These are phyloP conservation scores for Geranium incanum DNA, from an alignment of 441 rosid genomes.

Conservation along the genomic window DNA sequence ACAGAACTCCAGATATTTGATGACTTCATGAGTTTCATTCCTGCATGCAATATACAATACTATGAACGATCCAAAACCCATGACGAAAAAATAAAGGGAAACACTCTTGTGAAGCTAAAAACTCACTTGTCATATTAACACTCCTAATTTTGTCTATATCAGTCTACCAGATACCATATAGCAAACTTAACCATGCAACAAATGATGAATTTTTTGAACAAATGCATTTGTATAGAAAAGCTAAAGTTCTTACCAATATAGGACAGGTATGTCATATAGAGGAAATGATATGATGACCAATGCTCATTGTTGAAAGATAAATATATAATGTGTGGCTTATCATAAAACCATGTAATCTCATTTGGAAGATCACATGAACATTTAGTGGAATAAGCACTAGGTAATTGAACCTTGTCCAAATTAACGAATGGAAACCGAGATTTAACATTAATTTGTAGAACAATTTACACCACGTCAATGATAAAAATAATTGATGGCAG, in stretches of 20 bases:
- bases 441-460: too few relatives aligned
- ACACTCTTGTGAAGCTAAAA: slow-evolving; percentile 5
- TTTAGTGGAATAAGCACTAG: too few relatives aligned
- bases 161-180: neutral
- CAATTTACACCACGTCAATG: too few relatives aligned
- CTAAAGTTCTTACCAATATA: neutral
- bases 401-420: too few relatives aligned
- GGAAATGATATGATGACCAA: neutral
- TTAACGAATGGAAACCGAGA: too few relatives aligned
- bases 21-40: slow-evolving; percentile 98
- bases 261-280: neutral
- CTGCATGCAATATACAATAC: slow-evolving; percentile 37
- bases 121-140: slow-evolving; percentile 5
- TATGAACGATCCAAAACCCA: slow-evolving; percentile 10
- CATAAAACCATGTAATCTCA: slow-evolving; percentile 5
- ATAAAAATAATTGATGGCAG: too few relatives aligned
- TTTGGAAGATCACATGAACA: too few relatives aligned
- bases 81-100: slow-evolving; percentile 2
- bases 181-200: neutral
- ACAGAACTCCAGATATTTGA: slow-evolving; percentile 90
- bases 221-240: neutral
- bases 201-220: neutral
- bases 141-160: slow-evolving; percentile 7
- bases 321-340: neutral
- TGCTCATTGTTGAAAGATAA: neutral